A percentile compares a stretch with the other conserved stretches of the same genome.
Conservation (phyloP, 2,329 filamentous ascomycete species). For the Scedosporium apiospermum region DNA sequence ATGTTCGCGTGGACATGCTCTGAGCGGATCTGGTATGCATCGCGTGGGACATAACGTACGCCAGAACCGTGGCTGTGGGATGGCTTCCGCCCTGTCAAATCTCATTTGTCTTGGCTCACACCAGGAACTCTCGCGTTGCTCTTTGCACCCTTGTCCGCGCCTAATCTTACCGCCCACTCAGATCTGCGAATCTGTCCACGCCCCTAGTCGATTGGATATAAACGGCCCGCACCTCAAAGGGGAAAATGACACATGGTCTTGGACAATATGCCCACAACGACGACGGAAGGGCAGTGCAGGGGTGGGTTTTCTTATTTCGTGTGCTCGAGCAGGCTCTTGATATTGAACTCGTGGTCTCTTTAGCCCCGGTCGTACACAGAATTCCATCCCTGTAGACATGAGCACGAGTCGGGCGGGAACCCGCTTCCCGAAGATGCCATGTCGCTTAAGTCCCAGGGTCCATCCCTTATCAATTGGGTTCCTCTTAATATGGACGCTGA, state of each 20-base stretch:
- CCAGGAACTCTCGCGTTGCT: no score
- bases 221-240: background rate
- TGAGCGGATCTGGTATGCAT: background rate
- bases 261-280: no score
- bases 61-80: background rate
- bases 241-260: no score
- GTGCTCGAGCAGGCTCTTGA: background rate
- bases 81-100: background rate
- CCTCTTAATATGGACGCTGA: background rate
- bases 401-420: no score
- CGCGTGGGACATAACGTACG: background rate
- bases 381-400: no score
- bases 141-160: no score
- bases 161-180: background rate
- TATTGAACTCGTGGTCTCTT: background rate
- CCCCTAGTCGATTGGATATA: background rate
- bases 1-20: no score
- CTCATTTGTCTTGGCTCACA: no score
- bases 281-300: no score
- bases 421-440: no score
- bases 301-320: background rate
- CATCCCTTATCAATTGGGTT: background rate
- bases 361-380: background rate
- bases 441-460: background rate
- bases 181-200: background rate